Percentiles rank a stretch among this genome's conserved stretches.
phyloP scores from a whole-genome alignment of 2,329 filamentous ascomycete genomes.

The Aspergillus aculeatinus region DNA sequence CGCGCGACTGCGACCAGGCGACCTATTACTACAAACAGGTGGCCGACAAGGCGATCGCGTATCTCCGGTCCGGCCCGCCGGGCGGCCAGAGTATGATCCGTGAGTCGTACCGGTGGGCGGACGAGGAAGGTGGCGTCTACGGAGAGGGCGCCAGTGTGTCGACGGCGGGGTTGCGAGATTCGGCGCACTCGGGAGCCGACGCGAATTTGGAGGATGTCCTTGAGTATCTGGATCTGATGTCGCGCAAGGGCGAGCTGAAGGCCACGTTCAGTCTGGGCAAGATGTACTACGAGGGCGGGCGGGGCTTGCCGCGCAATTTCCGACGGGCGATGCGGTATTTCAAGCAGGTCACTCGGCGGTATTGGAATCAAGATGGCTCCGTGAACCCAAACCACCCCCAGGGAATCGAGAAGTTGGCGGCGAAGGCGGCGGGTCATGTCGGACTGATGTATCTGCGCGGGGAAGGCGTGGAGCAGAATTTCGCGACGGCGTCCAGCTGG shows the following conservation, averaged over 20 bases:
- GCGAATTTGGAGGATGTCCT: slow-evolving; percentile 90
- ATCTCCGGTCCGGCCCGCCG: slow-evolving; percentile 85
- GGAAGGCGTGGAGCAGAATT: slow-evolving; percentile 79
- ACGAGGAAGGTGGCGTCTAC: slow-evolving; percentile 88
- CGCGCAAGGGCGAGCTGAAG: slow-evolving; percentile 83
- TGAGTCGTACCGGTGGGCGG: slow-evolving; percentile 81
- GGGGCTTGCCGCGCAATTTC: slow-evolving; percentile 71
- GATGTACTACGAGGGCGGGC: slow-evolving; percentile 83
- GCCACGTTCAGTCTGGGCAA: slow-evolving; percentile 83
- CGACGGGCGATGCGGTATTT: slow-evolving; percentile 77
- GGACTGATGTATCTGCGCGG: slow-evolving; percentile 88
- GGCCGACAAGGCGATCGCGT: slow-evolving; percentile 86
- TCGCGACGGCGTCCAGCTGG: slow-evolving; percentile 73
- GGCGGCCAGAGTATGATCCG: slow-evolving; percentile 76
- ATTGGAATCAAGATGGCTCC: slow-evolving; percentile 80
- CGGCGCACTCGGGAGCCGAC: slow-evolving; percentile 74
- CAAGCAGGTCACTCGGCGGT: slow-evolving; percentile 71
- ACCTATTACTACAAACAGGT: slow-evolving; percentile 88
- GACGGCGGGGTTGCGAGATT: slow-evolving; percentile 74
- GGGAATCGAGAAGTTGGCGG: slow-evolving; percentile 73
- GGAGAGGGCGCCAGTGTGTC: slow-evolving; percentile 90
- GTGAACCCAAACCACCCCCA: slow-evolving; percentile 67
- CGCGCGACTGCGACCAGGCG: slow-evolving; percentile 81
- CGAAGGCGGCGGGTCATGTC: slow-evolving; percentile 81
- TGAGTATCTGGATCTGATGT: slow-evolving; percentile 88